These are phyloP conservation scores for Hirschfeldia incana DNA, from an alignment of 345 rosid genomes.

Conservation along the genomic window DNA sequence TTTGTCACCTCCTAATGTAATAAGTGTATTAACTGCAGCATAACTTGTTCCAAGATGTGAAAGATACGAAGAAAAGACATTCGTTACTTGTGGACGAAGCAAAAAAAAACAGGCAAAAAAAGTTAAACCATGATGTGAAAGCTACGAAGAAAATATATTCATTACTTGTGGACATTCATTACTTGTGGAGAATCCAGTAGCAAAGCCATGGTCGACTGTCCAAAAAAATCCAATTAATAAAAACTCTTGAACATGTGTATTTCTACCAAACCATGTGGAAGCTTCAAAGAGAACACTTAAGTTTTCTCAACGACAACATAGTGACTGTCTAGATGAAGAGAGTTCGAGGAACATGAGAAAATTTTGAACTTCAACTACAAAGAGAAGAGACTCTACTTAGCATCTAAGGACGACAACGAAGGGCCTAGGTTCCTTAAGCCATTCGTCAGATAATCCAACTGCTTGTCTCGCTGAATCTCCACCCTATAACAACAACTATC, in stretches of 20 bases:
- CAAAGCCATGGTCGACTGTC: constrained; percentile 94
- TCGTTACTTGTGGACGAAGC: constrained; percentile 1
- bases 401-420: constrained; percentile 65
- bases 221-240: constrained; percentile 6
- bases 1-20: constrained; percentile 78
- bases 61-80: constrained; percentile 53
- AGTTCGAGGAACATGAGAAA: not conserved
- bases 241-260: not conserved
- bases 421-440: constrained; percentile 66
- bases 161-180: too few species aligned
- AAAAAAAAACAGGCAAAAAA: not conserved
- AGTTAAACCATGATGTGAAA: not conserved
- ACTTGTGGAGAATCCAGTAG: constrained; percentile 83
- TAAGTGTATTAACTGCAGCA: constrained; percentile 88
- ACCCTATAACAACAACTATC: constrained; percentile 44
- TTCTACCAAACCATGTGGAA: not conserved
- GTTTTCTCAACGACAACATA: not conserved
- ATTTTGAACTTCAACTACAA: not conserved
- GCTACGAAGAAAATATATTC: too few species aligned
- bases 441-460: constrained; percentile 58
- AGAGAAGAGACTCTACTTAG: constrained; percentile 50
- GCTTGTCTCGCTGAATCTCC: constrained; percentile 80
- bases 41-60: constrained; percentile 95
- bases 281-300: not conserved
- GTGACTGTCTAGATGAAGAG: not conserved